Conservation (phyloP, 305 asterid species). For the Ilex paraguariensis region DNA sequence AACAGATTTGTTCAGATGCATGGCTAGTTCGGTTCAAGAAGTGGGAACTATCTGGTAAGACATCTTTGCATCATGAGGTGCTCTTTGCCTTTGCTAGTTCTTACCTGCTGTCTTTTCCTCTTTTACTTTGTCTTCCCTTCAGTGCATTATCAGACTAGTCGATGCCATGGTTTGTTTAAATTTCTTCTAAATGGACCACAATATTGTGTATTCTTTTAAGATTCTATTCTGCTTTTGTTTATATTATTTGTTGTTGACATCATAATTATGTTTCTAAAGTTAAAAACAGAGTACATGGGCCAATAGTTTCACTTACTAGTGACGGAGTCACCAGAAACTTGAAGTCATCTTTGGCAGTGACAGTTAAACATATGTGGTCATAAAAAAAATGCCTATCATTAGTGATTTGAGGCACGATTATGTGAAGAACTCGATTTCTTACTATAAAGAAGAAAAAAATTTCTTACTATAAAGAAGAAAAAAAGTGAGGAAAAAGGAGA, state of each 20-base stretch:
- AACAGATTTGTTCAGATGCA: conserved; percentile 60
- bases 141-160: no score
- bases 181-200: no score
- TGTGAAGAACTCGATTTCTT: no score
- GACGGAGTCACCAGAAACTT: background rate
- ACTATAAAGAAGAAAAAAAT: no score
- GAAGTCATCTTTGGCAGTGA: background rate
- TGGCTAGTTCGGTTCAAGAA: conserved; percentile 91
- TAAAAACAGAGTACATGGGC: background rate
- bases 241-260: conserved; percentile 1
- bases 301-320: background rate
- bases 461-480: background rate
- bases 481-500: background rate
- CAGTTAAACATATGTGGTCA: background rate
- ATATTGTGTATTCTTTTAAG: no score
- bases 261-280: background rate
- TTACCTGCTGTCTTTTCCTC: background rate
- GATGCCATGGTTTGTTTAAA: no score
- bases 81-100: conserved; percentile 1
- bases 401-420: no score
- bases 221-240: no score
- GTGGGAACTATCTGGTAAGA: conserved; percentile 81
- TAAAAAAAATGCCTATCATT: no score
- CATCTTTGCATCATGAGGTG: conserved; percentile 1
- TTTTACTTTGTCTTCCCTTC: background rate